Percentiles rank a stretch among this genome's conserved stretches.
Evolutionary conservation across 2,329 filamentous ascomycete species (phyloP).

Genomic region (Stenocarpella maydis): DNA sequence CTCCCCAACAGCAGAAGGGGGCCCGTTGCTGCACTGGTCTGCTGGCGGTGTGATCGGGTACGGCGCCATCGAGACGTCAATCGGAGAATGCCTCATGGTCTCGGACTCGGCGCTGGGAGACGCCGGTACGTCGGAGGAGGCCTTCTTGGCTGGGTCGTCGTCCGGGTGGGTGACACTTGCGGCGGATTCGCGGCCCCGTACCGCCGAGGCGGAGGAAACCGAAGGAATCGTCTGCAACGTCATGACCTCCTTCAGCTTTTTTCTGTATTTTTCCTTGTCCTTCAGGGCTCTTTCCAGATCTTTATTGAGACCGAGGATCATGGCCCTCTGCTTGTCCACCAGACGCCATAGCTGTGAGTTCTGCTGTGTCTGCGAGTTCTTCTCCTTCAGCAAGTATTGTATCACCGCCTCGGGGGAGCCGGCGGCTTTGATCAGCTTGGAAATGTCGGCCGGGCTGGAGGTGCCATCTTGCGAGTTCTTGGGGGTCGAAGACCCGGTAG

Average conservation of each 20-base stretch:
- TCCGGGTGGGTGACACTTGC: conserved; percentile 40
- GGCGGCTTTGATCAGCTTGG: conserved; percentile 79
- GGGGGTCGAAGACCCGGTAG: conserved; percentile 65
- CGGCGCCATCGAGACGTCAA: conserved; percentile 66
- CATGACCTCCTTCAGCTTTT: conserved; percentile 82
- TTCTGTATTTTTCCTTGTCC: conserved; percentile 93
- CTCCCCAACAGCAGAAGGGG: conserved; percentile 56
- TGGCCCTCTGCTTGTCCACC: conserved; percentile 93
- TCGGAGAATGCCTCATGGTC: conserved; percentile 63
- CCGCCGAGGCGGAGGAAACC: conserved; percentile 35
- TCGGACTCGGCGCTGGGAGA: conserved; percentile 61
- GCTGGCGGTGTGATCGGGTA: conserved; percentile 72
- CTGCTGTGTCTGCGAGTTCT: conserved; percentile 85
- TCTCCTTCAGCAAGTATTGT: conserved; percentile 88
- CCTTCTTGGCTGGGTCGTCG: conserved; percentile 44
- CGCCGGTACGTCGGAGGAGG: conserved; percentile 48
- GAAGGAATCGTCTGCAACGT: conserved; percentile 48
- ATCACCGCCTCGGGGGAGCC: conserved; percentile 91
- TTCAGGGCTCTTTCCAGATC: conserved; percentile 90
- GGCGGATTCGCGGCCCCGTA: conserved; percentile 33
- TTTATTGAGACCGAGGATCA: conserved; percentile 93
- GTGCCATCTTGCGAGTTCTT: conserved; percentile 66
- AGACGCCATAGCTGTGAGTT: conserved; percentile 94
- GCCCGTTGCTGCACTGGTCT: conserved; percentile 50
- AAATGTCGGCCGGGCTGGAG: conserved; percentile 77